These are phyloP conservation scores for Amphibolis antarctica DNA, from an alignment of 106 monocot genomes.

Conservation along the genomic window DNA sequence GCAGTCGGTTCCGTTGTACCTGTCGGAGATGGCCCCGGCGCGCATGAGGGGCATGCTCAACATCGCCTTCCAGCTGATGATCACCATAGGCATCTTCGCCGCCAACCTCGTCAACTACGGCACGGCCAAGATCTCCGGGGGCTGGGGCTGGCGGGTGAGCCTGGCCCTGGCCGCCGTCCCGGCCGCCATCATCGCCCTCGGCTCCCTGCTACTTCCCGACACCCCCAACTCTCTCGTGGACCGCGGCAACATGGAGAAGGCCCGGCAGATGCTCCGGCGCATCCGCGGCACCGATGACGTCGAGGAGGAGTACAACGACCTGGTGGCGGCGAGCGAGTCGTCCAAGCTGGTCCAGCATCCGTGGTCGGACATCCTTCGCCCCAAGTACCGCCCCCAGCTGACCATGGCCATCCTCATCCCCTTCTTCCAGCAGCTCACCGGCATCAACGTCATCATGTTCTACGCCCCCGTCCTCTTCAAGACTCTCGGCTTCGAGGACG, in stretches of 20 bases:
- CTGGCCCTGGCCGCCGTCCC: constrained; percentile 55
- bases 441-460: constrained; percentile 81
- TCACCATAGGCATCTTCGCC: constrained; percentile 50
- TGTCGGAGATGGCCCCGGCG: constrained; percentile 76
- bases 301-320: constrained; percentile 38
- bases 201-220: constrained; percentile 55
- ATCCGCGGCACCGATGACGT: constrained; percentile 58
- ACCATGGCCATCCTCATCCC: constrained; percentile 58
- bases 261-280: constrained; percentile 27
- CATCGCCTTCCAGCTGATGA: constrained; percentile 72
- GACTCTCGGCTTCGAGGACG: constrained; percentile 58
- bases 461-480: constrained; percentile 82
- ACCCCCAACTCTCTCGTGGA: constrained; percentile 72
- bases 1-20: constrained; percentile 65
- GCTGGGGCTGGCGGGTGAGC: constrained; percentile 63
- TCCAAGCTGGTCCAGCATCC: constrained; percentile 38
- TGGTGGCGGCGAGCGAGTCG: constrained; percentile 42
- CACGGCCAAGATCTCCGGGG: constrained; percentile 46
- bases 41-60: constrained; percentile 49
- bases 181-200: constrained; percentile 52
- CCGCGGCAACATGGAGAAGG: constrained; percentile 37
- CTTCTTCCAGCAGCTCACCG: constrained; percentile 76
- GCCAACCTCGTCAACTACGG: constrained; percentile 67
- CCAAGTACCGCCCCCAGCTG: constrained; percentile 48
- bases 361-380: constrained; percentile 31